phyloP scores from a whole-genome alignment of 1,284 basidiomycete species.

The Inonotus hispidus region DNA sequence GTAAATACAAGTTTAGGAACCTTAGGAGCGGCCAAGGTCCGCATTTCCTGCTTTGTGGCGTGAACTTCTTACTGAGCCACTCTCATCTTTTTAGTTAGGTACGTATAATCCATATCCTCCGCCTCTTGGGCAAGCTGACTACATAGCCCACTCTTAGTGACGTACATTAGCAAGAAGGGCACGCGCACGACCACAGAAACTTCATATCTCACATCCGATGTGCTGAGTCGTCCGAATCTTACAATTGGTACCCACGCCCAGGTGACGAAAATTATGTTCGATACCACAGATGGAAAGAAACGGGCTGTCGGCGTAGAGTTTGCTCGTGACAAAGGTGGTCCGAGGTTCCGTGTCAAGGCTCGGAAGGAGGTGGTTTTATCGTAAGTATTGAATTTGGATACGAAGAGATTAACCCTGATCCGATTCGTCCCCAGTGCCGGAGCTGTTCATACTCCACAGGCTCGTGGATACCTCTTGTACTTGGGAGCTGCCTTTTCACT shows the following conservation, averaged over 20 bases:
- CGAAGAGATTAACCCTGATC: neutral
- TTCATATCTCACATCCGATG: conserved; percentile 25
- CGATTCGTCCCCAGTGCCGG: conserved; percentile 21
- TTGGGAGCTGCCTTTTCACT: neutral
- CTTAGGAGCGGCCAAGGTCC: conserved; percentile 23
- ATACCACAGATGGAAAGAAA: conserved; percentile 13
- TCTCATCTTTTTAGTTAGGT: conserved; percentile 17
- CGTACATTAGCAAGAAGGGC: conserved; percentile 20
- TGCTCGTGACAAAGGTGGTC: conserved; percentile 11
- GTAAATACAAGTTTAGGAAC: conserved; percentile 20
- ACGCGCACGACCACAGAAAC: conserved; percentile 23
- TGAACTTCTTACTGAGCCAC: neutral
- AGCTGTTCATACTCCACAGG: conserved; percentile 21
- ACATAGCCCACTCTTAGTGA: conserved; percentile 15
- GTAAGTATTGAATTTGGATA: conserved; percentile 10
- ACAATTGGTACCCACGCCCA: conserved; percentile 22
- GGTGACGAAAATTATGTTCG: conserved; percentile 24
- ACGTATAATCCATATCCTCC: neutral
- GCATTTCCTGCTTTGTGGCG: neutral
- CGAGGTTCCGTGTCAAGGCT: conserved; percentile 20
- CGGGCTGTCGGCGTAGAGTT: conserved; percentile 26
- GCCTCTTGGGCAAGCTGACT: neutral
- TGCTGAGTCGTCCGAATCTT: conserved; percentile 25
- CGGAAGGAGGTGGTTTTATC: conserved; percentile 24
- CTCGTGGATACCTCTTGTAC: neutral